Evolutionary conservation across 495 filamentous ascomycete genomes (phyloP), one percentile per base, ranked within the genome.

Genomic region (Xylaria telfairii): DNA sequence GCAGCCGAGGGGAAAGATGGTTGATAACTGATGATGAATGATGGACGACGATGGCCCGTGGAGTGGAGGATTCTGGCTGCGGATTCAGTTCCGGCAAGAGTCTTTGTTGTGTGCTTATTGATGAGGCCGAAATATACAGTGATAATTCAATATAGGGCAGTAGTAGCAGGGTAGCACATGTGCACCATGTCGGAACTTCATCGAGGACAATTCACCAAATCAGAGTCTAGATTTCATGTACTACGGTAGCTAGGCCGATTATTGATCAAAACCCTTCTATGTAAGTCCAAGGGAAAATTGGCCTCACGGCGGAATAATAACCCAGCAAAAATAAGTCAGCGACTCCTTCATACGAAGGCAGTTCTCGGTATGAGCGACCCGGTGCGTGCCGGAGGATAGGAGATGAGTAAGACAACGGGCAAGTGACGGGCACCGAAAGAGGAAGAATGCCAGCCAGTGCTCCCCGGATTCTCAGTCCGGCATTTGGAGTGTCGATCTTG

Each of bases 351-450:
- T 7, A 41, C 41, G 9, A 21, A 60, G 65, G 30, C n/a, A 47
- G 17, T 37, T 53, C 21, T 70, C 68, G 60, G 68, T 17, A 65
- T 46, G 59, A 56, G 68, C 68, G 68, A 70, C 37, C 32, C 59
- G 59, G 68, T 13, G 56, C 21, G 41, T 19, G 54, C 12, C 57
- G 60, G 47, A 49, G 51, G 51, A 41, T 54, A 41, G 39, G 19
- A 57, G 61, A 65, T 70, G 68, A 70, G 47, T 70, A 70, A 70
- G 68, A 70, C 60, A 59, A 41, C 68, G 28, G 42, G 68, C 51
- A 30, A 54, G 60, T 63, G 67, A 70, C 51, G 32, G 8, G 60
- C 28, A 69, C 60, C 60, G 68, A 70, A 70, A 51, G 30, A 17
- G 51, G 59, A 70, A 65, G 39, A 65, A 65, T 56, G 15, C 15